These are phyloP conservation scores for Fusarium virguliforme DNA, from an alignment of 2,329 filamentous ascomycete genomes.

Conservation along the genomic window DNA sequence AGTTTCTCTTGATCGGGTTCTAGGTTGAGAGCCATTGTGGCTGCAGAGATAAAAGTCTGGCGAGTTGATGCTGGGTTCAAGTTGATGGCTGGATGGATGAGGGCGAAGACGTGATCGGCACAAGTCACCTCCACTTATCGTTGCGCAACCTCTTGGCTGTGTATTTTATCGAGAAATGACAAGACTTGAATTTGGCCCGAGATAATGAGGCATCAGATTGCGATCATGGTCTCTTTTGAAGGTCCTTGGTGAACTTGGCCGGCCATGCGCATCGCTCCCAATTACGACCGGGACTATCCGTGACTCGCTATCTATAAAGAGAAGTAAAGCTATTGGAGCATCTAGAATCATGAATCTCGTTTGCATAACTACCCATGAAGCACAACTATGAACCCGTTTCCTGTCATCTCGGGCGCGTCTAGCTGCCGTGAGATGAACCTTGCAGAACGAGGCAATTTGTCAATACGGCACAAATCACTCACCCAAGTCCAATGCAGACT, in stretches of 20 bases:
- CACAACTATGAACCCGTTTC: not conserved
- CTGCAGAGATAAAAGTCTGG: not conserved
- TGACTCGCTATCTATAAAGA: not conserved
- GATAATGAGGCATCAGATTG: not conserved
- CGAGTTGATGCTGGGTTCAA: not conserved
- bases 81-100: not conserved
- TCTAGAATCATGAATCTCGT: not conserved
- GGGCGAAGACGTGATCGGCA: constrained; percentile 6
- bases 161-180: not conserved
- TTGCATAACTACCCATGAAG: too few species aligned
- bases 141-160: not conserved
- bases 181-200: accelerated
- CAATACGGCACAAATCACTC: not conserved
- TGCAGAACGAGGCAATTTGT: constrained; percentile 9
- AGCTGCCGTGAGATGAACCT: constrained; percentile 4
- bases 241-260: not conserved
- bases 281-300: not conserved
- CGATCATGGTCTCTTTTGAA: not conserved
- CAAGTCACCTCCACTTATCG: not conserved
- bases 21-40: not conserved
- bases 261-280: not conserved
- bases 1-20: not conserved
- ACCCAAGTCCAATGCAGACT: not conserved
- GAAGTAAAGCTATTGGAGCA: not conserved
- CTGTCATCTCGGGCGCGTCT: constrained; percentile 1